phyloP scores from a whole-genome alignment of 176 grass and related monocot genomes.

The Avena eriantha region DNA sequence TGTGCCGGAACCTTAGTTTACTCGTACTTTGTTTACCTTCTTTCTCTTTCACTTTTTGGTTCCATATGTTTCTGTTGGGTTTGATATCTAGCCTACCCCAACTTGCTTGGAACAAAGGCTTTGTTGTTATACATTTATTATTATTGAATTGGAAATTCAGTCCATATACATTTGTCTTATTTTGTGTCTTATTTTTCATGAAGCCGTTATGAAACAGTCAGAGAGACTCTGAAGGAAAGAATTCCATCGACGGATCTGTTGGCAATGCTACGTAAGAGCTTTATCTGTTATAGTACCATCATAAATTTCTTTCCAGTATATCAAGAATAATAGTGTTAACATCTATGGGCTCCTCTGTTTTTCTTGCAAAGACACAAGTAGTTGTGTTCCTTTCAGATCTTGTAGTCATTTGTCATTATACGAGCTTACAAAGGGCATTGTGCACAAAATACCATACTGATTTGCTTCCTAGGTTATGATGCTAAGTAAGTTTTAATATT shows the following conservation, averaged over 20 bases:
- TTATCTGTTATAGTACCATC: constrained; percentile 31
- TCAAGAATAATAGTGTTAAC: constrained; percentile 33
- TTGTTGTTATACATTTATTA: no score
- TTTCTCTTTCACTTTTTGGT: no score
- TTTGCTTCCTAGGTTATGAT: constrained; percentile 25
- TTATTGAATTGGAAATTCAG: constrained; percentile 30
- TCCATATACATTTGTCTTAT: constrained; percentile 21
- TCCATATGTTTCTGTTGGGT: no score
- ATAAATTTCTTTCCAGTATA: constrained; percentile 26
- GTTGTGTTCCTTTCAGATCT: constrained; percentile 19
- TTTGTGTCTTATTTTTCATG: constrained; percentile 46
- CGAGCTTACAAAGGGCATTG: constrained; percentile 10
- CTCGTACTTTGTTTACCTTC: no score
- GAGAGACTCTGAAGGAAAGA: constrained; percentile 74
- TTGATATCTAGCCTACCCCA: no score
- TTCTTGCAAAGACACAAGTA: constrained; percentile 29
- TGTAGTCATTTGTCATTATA: constrained; percentile 29
- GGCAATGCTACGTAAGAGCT: constrained; percentile 83
- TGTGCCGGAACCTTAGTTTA: no score
- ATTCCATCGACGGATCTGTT: constrained; percentile 76
- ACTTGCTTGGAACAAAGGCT: no score
- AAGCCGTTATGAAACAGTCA: constrained; percentile 86
- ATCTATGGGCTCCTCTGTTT: constrained; percentile 18
- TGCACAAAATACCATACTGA: constrained; percentile 5
- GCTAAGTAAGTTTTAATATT: background rate